A percentile compares a stretch with the other conserved stretches of the same genome.
Conservation (phyloP, 2,329 filamentous ascomycete species). For the Thyridium curvatum region DNA sequence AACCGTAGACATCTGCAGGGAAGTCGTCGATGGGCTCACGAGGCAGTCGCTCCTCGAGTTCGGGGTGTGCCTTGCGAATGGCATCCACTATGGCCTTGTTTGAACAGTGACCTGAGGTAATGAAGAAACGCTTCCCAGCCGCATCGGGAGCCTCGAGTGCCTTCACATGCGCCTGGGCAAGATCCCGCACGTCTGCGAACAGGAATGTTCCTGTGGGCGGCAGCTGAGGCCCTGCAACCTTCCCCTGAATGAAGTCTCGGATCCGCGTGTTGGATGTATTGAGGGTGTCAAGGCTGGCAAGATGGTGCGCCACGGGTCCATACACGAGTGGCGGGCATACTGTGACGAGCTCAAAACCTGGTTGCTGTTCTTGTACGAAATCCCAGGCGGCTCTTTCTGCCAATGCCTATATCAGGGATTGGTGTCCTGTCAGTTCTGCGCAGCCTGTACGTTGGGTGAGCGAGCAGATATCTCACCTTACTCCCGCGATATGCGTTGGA, state of each 20-base stretch:
- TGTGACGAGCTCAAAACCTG: slow-evolving; percentile 52
- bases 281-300: slow-evolving; percentile 55
- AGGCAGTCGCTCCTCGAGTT: neutral
- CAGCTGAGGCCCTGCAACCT: slow-evolving; percentile 39
- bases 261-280: slow-evolving; percentile 71
- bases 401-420: slow-evolving; percentile 45
- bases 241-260: slow-evolving; percentile 56
- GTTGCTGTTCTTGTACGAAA: slow-evolving; percentile 48
- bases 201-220: slow-evolving; percentile 49
- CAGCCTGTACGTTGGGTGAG: too few species aligned
- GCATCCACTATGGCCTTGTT: slow-evolving; percentile 53
- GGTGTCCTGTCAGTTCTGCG: too few species aligned
- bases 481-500: slow-evolving; percentile 18
- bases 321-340: slow-evolving; percentile 57
- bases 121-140: slow-evolving; percentile 56
- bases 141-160: slow-evolving; percentile 51
- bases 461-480: too few species aligned
- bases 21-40: slow-evolving; percentile 19
- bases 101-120: slow-evolving; percentile 53
- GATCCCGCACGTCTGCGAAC: slow-evolving; percentile 56
- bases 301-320: slow-evolving; percentile 57
- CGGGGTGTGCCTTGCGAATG: slow-evolving; percentile 36
- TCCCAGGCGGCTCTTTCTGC: slow-evolving; percentile 63
- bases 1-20: slow-evolving; percentile 42
- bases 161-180: slow-evolving; percentile 57